Base-by-base conservation (phyloP, 1,284 basidiomycete species). In the Mycena sp. region DNA sequence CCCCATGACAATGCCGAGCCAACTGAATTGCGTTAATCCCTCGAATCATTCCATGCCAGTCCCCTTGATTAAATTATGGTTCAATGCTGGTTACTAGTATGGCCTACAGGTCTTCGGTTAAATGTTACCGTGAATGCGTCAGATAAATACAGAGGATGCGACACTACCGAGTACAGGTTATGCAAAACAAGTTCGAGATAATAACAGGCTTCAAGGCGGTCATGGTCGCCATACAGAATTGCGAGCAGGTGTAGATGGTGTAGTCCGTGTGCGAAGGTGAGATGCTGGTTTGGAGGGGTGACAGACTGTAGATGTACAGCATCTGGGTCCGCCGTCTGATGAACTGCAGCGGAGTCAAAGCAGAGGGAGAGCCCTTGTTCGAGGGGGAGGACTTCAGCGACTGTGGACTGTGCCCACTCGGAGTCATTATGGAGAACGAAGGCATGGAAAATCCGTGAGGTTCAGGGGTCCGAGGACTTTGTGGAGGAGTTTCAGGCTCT, bases 391-490 rank as follows among this genome's bases (percentile, higher is more conserved):
- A 83, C 60, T 73, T 77, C n/a, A 83, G 67, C 16, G 83, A 85
- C 14, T 75, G 79, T n/a, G 83, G 82, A 65, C 82, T 85, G 44
- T 76, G 76, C 7, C 80, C 80, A 45, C 71, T 78, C 0, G 83
- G 83, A 29, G 83, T 82, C 14, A 78, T 73, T 43, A 85, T 65
- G 23, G 82, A 75, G 63, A 85, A 83, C 5, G 81, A 79, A 2
- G 83, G 83, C 16, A 83, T 66, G 48, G 23, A n/a, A 29, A 52
- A 50, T 76, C 77, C 38, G 82, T 76, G 21, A 71, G 89, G 89
- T 74, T 93, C 92, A 6, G 92, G 92, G 9, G 92, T 93, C 55
- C 78, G 80, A 51, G 87, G 87, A 26, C 81, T 79, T 23, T 63
- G 72, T 19, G 82, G 81, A 32, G 84, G 82, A 1, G 81, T 73